Evolutionary conservation across 768 basidiomycete species (phyloP), one percentile per base, ranked within the genome.

Genomic region (Panaeolus cyanescens): DNA sequence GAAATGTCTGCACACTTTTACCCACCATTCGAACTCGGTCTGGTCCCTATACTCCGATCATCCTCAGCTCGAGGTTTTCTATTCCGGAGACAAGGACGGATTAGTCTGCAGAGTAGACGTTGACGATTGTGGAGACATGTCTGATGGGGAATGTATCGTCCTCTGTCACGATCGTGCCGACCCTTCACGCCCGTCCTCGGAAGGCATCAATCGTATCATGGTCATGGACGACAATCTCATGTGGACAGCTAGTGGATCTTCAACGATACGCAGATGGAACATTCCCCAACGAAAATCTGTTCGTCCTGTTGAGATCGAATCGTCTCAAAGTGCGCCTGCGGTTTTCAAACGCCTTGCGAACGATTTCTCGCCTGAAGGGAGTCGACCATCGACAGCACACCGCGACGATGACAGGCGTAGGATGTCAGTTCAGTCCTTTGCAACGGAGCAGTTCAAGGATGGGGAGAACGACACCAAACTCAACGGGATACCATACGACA

Each of bases 11-110:
- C 95, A 99, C 69, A 99, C 96, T 1, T 99, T 98, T 77, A 92
- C 93, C 0, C 90, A 98, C 69, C 96, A 99, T 71, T 88, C 92
- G 13, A 94, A 96, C 62, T 92, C 91, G 13, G 95, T 98, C 50
- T 99, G 97, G 96, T 89, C 96, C 0, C 79, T 99, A 6, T 87
- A 86, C 70, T 96, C 95, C 8, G 82, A 86, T 0, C 95, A 99
- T 71, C 93, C 95, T 0, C 87, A 90, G 7, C 80, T 99, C 56
- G 82, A 87, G 71, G 81, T 87, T 1, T 99, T 99, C 78, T 98
- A 96, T 75, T 97, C 96, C 0, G 97, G 96, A 9, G 96, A 98
- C 67, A 85, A 92, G 30, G 86, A 91, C 3, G 97, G 96, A n/a
- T 79, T 89, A 60, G 87, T 99, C 6, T 94, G 93, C 72, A 88